phyloP scores from a whole-genome alignment of 768 basidiomycete species.

The Tephrocybe sp. region DNA sequence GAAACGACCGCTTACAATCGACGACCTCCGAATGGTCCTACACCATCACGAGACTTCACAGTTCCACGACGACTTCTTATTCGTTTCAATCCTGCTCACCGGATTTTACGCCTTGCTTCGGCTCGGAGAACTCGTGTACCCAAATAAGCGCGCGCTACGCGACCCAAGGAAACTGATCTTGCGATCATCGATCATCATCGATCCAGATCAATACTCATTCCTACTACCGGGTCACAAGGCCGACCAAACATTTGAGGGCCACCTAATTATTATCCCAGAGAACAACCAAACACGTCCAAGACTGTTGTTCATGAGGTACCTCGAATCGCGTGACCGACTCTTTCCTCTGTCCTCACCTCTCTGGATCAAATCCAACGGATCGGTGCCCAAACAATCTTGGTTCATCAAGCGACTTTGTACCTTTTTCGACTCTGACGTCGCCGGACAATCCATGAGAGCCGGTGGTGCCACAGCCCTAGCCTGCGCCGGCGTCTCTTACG shows the following conservation, averaged over 20 bases:
- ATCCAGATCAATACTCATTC: background rate
- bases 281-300: no score
- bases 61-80: constrained; percentile 2
- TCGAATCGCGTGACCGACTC: no score
- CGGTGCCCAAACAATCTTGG: no score
- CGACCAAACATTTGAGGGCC: constrained; percentile 6
- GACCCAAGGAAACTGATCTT: constrained; percentile 6
- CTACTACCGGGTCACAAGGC: constrained; percentile 18
- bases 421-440: no score
- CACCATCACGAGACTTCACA: background rate
- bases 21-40: background rate
- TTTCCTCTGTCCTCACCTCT: no score
- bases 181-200: background rate
- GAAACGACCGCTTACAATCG: background rate
- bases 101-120: constrained; percentile 13
- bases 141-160: constrained; percentile 14
- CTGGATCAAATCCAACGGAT: no score
- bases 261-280: no score
- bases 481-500: no score
- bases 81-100: background rate
- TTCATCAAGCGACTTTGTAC: no score
- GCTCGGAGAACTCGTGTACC: constrained; percentile 17
- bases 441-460: no score
- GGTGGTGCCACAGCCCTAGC: no score
- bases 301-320: no score